Evolutionary conservation across 495 filamentous ascomycete species (phyloP).

Genomic region (Neurospora hispaniola): DNA sequence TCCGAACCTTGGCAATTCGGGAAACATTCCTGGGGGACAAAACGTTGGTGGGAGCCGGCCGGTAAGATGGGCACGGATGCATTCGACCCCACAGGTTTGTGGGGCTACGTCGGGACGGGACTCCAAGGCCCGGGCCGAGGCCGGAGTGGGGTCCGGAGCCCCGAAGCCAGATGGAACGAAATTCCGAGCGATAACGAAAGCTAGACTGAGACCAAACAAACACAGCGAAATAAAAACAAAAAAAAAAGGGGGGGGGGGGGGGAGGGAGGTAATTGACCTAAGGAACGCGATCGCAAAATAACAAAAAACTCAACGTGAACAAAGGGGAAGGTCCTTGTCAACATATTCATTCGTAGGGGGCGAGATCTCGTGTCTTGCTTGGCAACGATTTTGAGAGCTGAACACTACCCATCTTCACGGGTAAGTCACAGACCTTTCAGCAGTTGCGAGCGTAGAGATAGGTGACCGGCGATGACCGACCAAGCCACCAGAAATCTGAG

Average conservation of each 20-base stretch:
- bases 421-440: not conserved
- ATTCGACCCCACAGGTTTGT: not conserved
- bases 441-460: not conserved
- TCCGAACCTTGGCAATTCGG: not conserved
- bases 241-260: not conserved
- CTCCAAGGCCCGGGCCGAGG: not conserved
- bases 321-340: not conserved
- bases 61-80: not conserved
- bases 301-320: not conserved
- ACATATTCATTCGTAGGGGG: not conserved
- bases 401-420: not conserved
- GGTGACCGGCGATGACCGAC: not conserved
- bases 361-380: not conserved
- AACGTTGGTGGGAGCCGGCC: not conserved
- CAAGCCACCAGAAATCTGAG: not conserved
- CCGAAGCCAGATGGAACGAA: not conserved
- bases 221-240: not conserved
- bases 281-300: not conserved
- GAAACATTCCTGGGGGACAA: not conserved
- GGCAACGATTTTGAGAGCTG: not conserved
- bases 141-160: not conserved
- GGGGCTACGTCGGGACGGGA: not conserved
- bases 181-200: not conserved
- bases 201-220: no score
- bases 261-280: no score